These are phyloP conservation scores for Annulohypoxylon nitens DNA, from an alignment of 495 filamentous ascomycete species.

Conservation along the genomic window DNA sequence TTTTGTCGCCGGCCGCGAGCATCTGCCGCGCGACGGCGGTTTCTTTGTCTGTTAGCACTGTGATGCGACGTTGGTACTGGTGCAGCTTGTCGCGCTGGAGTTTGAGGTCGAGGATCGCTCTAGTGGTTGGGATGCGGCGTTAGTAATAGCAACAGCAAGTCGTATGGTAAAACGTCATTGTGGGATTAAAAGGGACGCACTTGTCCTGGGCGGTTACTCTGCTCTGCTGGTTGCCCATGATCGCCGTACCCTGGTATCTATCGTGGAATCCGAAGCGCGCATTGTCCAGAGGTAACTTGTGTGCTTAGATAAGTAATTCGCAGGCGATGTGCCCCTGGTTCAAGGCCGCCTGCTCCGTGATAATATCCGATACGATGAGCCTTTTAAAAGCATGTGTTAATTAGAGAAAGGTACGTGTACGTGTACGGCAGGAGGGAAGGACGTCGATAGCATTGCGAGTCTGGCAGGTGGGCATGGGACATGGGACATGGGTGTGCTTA, in stretches of 20 bases:
- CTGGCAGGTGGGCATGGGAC: constrained; percentile 27
- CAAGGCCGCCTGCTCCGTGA: constrained; percentile 31
- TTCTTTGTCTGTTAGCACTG: constrained; percentile 45
- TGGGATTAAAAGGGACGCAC: constrained; percentile 39
- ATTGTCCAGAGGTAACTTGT: constrained; percentile 35
- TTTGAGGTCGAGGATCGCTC: constrained; percentile 95
- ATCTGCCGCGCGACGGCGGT: constrained; percentile 75
- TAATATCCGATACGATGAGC: constrained; percentile 3
- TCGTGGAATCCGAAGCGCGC: constrained; percentile 46
- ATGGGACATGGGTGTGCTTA: constrained; percentile 29
- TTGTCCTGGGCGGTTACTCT: constrained; percentile 64
- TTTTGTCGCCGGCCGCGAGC: constrained; percentile 86
- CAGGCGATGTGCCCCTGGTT: constrained; percentile 21
- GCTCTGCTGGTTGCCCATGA: constrained; percentile 61
- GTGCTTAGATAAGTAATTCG: background rate
- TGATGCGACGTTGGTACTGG: constrained; percentile 90
- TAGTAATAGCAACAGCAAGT: background rate
- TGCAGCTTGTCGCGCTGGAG: constrained; percentile 96
- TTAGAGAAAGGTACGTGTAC: background rate
- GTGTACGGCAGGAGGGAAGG: background rate
- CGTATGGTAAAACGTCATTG: constrained; percentile 7
- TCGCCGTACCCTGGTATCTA: constrained; percentile 49
- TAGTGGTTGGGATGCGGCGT: constrained; percentile 17
- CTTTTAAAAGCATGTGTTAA: constrained; percentile 17
- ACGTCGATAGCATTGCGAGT: constrained; percentile 25